phyloP scores from a whole-genome alignment of 371 early-diverging fungal genomes.

The Neoconidiobolus thromboides region DNA sequence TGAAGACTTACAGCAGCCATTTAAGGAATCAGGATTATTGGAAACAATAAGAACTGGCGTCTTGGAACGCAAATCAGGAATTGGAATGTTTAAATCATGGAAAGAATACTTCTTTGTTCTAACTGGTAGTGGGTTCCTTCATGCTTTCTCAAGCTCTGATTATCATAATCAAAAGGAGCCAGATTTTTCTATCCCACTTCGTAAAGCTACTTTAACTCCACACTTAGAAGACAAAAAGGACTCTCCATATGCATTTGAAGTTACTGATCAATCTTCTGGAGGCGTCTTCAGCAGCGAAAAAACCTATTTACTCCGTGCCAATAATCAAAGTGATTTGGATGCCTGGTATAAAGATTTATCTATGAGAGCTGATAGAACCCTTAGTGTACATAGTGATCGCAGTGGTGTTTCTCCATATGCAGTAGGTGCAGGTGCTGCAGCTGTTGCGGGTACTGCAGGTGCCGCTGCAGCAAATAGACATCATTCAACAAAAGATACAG shows the following conservation, averaged over 20 bases:
- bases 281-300: not conserved
- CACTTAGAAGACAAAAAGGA: not conserved
- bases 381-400: not conserved
- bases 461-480: not conserved
- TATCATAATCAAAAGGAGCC: not conserved
- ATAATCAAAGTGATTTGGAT: not conserved
- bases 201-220: not conserved
- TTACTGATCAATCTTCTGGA: not conserved
- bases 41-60: not conserved
- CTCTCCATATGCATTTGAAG: not conserved
- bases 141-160: not conserved
- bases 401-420: not conserved
- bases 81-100: not conserved
- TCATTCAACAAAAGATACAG: not conserved
- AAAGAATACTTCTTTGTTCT: not conserved
- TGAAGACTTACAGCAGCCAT: not conserved
- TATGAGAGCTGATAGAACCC: not conserved
- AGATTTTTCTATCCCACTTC: not conserved
- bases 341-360: not conserved
- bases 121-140: constrained; percentile 1
- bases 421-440: not conserved
- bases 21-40: not conserved
- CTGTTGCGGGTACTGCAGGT: not conserved
- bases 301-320: not conserved
- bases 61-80: not conserved